These are phyloP conservation scores for Apiotrichum sp. DNA, from an alignment of 1,284 basidiomycete species.

Conservation along the genomic window DNA sequence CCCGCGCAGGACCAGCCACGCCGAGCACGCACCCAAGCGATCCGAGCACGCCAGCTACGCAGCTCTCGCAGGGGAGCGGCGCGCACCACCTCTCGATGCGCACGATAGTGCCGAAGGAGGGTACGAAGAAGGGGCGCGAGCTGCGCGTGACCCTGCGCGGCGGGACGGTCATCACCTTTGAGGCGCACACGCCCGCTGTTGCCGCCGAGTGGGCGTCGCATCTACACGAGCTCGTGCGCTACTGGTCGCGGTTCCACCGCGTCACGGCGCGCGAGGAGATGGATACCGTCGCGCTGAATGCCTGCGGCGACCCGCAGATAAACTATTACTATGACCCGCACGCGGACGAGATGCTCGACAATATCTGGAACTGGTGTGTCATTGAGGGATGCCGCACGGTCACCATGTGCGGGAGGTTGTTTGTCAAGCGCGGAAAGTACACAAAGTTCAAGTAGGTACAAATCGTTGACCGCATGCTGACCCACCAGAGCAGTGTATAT, in stretches of 20 bases:
- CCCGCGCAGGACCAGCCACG: too few species aligned
- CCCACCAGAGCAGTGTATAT: conserved; percentile 18
- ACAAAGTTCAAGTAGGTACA: conserved; percentile 38
- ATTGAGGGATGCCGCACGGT: conserved; percentile 39
- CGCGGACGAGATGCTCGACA: conserved; percentile 6
- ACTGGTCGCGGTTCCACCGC: conserved; percentile 38
- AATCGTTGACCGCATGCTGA: background rate
- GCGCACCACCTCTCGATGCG: background rate
- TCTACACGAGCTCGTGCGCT: conserved; percentile 26
- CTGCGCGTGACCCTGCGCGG: conserved; percentile 30
- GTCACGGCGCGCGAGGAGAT: conserved; percentile 42
- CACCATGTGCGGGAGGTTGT: conserved; percentile 35
- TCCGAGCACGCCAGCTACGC: background rate
- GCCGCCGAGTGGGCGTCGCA: conserved; percentile 41
- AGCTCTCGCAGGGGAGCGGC: background rate
- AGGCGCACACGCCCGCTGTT: conserved; percentile 25
- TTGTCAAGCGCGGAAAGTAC: conserved; percentile 29
- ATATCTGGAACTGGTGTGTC: conserved; percentile 46
- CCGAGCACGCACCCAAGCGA: too few species aligned
- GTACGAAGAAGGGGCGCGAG: conserved; percentile 12
- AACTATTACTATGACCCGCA: background rate
- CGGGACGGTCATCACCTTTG: conserved; percentile 1
- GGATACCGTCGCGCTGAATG: conserved; percentile 24
- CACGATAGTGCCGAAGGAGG: background rate
- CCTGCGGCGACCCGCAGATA: background rate